Base-by-base conservation (phyloP, 495 filamentous ascomycete species). In the Amorphotheca resinae region DNA sequence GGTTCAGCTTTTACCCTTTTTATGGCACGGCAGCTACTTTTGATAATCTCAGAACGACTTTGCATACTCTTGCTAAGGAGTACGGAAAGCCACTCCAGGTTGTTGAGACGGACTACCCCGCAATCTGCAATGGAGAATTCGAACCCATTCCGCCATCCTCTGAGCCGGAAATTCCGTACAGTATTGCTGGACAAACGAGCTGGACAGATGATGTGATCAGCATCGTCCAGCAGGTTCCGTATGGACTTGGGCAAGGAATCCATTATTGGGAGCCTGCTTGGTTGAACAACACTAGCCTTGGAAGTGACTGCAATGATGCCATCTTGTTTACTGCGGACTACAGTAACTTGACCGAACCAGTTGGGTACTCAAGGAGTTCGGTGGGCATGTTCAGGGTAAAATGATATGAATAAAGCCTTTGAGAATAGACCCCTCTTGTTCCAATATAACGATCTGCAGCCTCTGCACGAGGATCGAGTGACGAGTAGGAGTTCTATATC, bases 1-100 rank as follows among this genome's bases (percentile, higher is more conserved):
- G 63, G 39, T 64, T 70, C 44, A 56, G 50, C 12, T 65, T 64
- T 52, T 68, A 70, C 46, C 66, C 65, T 0, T 70, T 68, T 46
- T 69, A 66, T 50, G 62, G 63, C 33, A 61, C 61, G 8, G 49
- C 45, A 0, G 64, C 66, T 0, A 66, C 66, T 2, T 52, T 67
- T 2, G 46, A 45, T 7, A 59, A 59, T 18, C 54, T 70, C 6
- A 46, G 54, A 17, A 54, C 33, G 9, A 52, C 55, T 1, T 39
- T 70, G 16, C 53, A 53, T 25, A 52, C 55, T 9, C 46, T 70
- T 37, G 64, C 57, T 31, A 37, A 50, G 0, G 51, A 62, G 37
- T 70, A 68, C 44, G 43, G 58, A 31, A 70, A 70, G 48, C 60
- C 64, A 3, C 18, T 70, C 15, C 58, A 62, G 18, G 62, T 70